These are phyloP conservation scores for Penicillium waksmanii DNA, from an alignment of 495 filamentous ascomycete species.

Conservation along the genomic window DNA sequence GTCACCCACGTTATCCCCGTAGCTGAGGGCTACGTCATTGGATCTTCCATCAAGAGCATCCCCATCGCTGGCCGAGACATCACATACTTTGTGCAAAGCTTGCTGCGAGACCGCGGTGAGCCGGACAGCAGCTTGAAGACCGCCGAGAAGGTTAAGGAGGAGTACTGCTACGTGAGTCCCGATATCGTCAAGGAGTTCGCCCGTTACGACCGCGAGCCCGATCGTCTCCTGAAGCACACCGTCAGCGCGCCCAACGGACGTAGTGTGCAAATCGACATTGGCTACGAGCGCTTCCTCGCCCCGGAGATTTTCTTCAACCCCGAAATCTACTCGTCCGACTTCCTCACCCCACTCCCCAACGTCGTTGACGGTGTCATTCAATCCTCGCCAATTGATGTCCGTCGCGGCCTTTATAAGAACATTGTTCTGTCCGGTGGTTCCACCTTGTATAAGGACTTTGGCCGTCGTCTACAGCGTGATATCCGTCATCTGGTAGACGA, in stretches of 20 bases:
- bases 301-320: slow-evolving; percentile 99
- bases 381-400: slow-evolving; percentile 94
- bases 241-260: slow-evolving; percentile 86
- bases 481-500: slow-evolving; percentile 94
- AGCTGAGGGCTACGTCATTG: slow-evolving; percentile 98
- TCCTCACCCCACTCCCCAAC: slow-evolving; percentile 89
- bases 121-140: slow-evolving; percentile 96
- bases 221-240: slow-evolving; percentile 85
- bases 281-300: slow-evolving; percentile 96
- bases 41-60: slow-evolving; percentile 97
- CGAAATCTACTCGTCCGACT: slow-evolving; percentile 98
- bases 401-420: slow-evolving; percentile 97
- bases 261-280: slow-evolving; percentile 84
- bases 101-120: slow-evolving; percentile 94
- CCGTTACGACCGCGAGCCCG: slow-evolving; percentile 88
- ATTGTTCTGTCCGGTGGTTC: slow-evolving; percentile 97
- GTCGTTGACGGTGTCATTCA: slow-evolving; percentile 98
- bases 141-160: slow-evolving; percentile 95
- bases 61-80: slow-evolving; percentile 97
- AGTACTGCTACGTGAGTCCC: slow-evolving; percentile 96
- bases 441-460: slow-evolving; percentile 97
- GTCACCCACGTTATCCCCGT: slow-evolving; percentile 99
- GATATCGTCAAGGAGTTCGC: slow-evolving; percentile 98
- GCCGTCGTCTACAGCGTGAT: slow-evolving; percentile 90
- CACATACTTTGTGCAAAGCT: slow-evolving; percentile 95